These are phyloP conservation scores for Pleurotus tuoliensis DNA, from an alignment of 768 basidiomycete genomes.

Conservation along the genomic window DNA sequence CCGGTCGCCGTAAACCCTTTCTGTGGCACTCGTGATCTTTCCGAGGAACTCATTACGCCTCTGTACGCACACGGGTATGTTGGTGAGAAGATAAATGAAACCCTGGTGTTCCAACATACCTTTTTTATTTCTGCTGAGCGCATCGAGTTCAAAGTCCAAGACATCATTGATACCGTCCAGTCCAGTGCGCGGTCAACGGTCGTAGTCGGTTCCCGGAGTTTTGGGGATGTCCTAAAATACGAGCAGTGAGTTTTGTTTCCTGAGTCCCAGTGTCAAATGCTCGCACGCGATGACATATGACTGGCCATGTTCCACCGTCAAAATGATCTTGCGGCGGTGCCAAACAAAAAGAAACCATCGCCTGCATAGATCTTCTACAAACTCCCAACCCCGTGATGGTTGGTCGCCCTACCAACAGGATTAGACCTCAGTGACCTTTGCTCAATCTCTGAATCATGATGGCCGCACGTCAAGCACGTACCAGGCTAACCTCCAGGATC, in stretches of 20 bases:
- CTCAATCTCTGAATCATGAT: no score
- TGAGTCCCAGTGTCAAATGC: not conserved
- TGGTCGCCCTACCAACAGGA: no score
- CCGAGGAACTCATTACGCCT: conserved; percentile 15
- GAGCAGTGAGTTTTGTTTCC: not conserved
- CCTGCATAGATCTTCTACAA: no score
- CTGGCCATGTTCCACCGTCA: not conserved
- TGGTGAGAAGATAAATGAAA: no score
- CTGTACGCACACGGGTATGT: conserved; percentile 7
- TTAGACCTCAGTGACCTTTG: no score
- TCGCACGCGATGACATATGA: not conserved
- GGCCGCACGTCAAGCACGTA: no score
- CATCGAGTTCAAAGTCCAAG: not conserved
- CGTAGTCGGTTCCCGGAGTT: not conserved
- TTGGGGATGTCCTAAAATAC: not conserved
- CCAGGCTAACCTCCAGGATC: no score
- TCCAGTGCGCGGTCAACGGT: not conserved
- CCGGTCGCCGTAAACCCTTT: conserved; percentile 18
- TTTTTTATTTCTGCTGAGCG: not conserved
- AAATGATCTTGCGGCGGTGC: not conserved
- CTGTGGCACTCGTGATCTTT: conserved; percentile 19
- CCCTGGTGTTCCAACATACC: not conserved
- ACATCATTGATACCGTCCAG: not conserved
- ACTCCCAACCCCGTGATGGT: no score
- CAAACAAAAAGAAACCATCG: not conserved